These are phyloP conservation scores for Helicocarpus griseus DNA, from an alignment of 2,329 filamentous ascomycete genomes.

Conservation along the genomic window DNA sequence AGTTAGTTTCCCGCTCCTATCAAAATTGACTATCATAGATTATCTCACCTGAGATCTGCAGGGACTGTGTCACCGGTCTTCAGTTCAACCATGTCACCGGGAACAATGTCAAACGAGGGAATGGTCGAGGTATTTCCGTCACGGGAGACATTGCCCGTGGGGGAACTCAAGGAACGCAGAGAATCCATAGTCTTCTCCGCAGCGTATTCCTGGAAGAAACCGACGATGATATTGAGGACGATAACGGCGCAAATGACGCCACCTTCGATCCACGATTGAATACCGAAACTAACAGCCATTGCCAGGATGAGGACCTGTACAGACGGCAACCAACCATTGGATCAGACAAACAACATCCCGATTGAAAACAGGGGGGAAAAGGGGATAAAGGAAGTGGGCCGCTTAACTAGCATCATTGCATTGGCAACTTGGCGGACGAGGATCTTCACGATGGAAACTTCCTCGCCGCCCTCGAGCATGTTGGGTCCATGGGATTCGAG, in stretches of 20 bases:
- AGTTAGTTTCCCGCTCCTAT: neutral
- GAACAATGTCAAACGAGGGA: conserved; percentile 46
- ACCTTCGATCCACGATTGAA: conserved; percentile 51
- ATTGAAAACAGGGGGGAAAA: conserved; percentile 3
- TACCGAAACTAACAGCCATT: conserved; percentile 50
- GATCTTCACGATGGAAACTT: conserved; percentile 60
- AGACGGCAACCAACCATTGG: conserved; percentile 20
- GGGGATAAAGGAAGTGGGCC: conserved; percentile 12
- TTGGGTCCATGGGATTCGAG: conserved; percentile 50
- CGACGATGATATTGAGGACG: conserved; percentile 48
- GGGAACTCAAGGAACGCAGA: conserved; percentile 41
- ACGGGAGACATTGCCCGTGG: conserved; percentile 42
- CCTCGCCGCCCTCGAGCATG: conserved; percentile 56
- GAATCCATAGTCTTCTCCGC: conserved; percentile 48
- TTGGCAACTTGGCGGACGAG: conserved; percentile 57
- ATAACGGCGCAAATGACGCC: conserved; percentile 51
- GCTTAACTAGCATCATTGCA: conserved; percentile 53
- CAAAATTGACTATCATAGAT: neutral
- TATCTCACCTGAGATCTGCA: conserved; percentile 31
- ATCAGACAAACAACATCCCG: conserved; percentile 15
- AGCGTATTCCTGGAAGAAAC: conserved; percentile 45
- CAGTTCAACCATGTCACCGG: conserved; percentile 49
- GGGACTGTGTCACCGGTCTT: conserved; percentile 41
- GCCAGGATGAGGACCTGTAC: conserved; percentile 41
- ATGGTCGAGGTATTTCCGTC: conserved; percentile 41